Evolutionary conservation across 129 eudicot species (phyloP), one percentile per base, ranked within the genome.

Genomic region (Tanacetum coccineum): DNA sequence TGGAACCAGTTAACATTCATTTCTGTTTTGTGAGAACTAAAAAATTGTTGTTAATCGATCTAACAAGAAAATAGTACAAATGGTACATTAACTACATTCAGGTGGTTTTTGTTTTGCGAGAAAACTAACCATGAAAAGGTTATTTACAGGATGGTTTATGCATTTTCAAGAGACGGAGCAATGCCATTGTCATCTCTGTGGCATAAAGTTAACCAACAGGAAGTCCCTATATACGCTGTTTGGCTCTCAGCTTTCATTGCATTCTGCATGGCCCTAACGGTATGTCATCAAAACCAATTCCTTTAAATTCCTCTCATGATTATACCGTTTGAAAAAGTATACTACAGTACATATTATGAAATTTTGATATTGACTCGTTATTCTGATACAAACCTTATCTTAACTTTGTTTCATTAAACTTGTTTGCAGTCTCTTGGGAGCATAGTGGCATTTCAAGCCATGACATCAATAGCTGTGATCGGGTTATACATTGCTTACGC

Each of bases 241-340:
- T 94, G 99, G 99, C 73, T 84, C 54, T 94, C 99, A 0, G 90
- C 93, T 25, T 58, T 85, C 57, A 76, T 94, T 66, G 81, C 99
- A 9, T 94, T 94, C 75, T 94, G 99, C 83, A 94, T 94, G 99
- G 99, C 99, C 40, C 75, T 94, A 48, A 87, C 99, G 85, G 99
- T 94, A 81, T 49, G 85, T 48, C 81, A 48, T 15, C 44, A 50
- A 7, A 36, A 36, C 10, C 42, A 36, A 36, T 36, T 36, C 95
- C 3, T 49, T 49, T 12, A 15, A 49, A 10, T 13, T 49, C 50
- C 13, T 9, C 5, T 14, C 1, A 14, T 49, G 1, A 12, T 49
- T 49, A 4, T 49, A 49, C n/a, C 54, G 13, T 2, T 49, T 49
- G 54, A 49, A 12, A 13, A 49, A 13, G 54, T 49, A 12, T 49